A percentile compares a stretch with the other conserved stretches of the same genome.
Conservation (phyloP, 495 filamentous ascomycete species). For the Trichoderma asperelloides region DNA sequence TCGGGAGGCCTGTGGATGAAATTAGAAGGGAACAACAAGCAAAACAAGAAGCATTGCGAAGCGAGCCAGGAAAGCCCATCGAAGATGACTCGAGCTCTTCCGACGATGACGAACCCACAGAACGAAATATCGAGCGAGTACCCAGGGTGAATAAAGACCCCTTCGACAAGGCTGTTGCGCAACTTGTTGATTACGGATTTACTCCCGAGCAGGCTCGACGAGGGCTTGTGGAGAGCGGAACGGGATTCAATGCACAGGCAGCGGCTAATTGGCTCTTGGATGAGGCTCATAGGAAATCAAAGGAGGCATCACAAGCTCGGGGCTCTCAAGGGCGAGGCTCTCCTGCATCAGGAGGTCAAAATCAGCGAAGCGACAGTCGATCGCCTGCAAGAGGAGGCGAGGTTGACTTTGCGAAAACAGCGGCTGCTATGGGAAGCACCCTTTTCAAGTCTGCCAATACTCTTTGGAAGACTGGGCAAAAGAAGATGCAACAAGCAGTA, state of each 20-base stretch:
- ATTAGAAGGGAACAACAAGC: slow-evolving; percentile 36
- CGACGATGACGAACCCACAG: background rate
- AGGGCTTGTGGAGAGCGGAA: slow-evolving; percentile 69
- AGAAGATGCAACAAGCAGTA: slow-evolving; percentile 90
- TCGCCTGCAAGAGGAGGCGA: slow-evolving; percentile 56
- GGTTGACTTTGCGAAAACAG: slow-evolving; percentile 68
- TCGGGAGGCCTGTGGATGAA: slow-evolving; percentile 81
- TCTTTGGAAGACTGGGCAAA: slow-evolving; percentile 87
- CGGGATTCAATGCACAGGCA: slow-evolving; percentile 72
- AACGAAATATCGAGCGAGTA: background rate
- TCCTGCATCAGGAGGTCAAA: background rate
- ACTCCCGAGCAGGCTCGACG: slow-evolving; percentile 66
- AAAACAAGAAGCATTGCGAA: slow-evolving; percentile 28
- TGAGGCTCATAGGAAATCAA: slow-evolving; percentile 70
- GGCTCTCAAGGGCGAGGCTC: slow-evolving; percentile 23
- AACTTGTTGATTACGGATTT: slow-evolving; percentile 94
- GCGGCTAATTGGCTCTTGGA: slow-evolving; percentile 87
- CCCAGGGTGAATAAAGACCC: slow-evolving; percentile 37
- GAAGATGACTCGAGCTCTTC: slow-evolving; percentile 31
- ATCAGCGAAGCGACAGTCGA: slow-evolving; percentile 38
- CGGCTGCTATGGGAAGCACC: slow-evolving; percentile 71
- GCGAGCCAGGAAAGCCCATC: slow-evolving; percentile 36
- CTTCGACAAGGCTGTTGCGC: slow-evolving; percentile 73
- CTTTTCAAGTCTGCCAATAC: slow-evolving; percentile 90
- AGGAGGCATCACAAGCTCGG: slow-evolving; percentile 38